Conservation (phyloP, 345 rosid species). For the Aurinia saxatilis region DNA sequence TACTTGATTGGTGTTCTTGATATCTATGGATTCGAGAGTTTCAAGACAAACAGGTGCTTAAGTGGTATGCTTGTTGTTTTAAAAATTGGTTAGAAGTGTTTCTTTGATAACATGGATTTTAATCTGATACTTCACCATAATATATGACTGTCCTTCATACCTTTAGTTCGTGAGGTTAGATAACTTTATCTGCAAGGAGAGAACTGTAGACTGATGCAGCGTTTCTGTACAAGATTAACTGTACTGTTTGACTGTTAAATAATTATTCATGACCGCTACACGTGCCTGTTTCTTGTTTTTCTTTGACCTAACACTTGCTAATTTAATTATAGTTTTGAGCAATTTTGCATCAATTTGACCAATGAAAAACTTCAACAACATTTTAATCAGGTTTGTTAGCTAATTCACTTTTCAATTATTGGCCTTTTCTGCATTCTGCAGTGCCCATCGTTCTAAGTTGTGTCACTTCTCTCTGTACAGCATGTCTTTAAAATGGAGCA, state of each 20-base stretch:
- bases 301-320: background rate
- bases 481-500: constrained; percentile 99
- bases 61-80: constrained; percentile 53
- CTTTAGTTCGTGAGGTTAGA: constrained; percentile 7
- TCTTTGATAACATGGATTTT: background rate
- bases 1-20: constrained; percentile 92
- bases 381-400: constrained; percentile 82
- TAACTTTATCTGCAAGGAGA: constrained; percentile 2
- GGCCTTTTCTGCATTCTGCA: constrained; percentile 16
- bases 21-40: constrained; percentile 99
- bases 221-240: background rate
- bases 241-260: constrained; percentile 9
- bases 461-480: constrained; percentile 39
- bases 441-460: constrained; percentile 17
- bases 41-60: constrained; percentile 99
- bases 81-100: constrained; percentile 30
- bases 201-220: background rate
- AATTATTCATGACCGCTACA: background rate
- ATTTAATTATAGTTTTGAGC: constrained; percentile 82
- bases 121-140: background rate
- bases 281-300: constrained; percentile 4
- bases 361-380: constrained; percentile 99
- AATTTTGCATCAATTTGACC: constrained; percentile 97
- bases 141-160: background rate
- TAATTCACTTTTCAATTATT: background rate